Percentiles rank a stretch among this genome's conserved stretches.
These are phyloP conservation scores for Daldinia sp. DNA, from an alignment of 2,329 filamentous ascomycete species.

Conservation along the genomic window DNA sequence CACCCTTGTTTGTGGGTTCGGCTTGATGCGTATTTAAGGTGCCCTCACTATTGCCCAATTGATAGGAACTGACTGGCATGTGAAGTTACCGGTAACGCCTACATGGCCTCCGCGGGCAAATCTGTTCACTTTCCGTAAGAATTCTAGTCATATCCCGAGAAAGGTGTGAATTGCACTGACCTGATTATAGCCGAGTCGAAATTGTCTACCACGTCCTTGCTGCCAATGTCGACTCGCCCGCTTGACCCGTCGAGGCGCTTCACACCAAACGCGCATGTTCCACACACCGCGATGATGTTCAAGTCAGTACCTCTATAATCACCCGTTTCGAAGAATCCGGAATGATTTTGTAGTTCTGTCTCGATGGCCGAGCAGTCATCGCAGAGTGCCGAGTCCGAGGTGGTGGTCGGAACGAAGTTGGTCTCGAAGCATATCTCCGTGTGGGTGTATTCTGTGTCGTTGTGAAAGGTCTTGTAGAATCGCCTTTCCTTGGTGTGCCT, in stretches of 20 bases:
- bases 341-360: conserved; percentile 10
- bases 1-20: neutral
- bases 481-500: conserved; percentile 18
- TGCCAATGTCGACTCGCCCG: conserved; percentile 31
- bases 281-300: conserved; percentile 26
- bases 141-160: neutral
- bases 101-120: conserved; percentile 31
- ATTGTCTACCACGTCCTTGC: conserved; percentile 37
- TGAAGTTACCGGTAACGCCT: conserved; percentile 33
- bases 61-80: conserved; percentile 30
- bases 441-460: conserved; percentile 15
- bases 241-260: conserved; percentile 27
- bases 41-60: conserved; percentile 35
- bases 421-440: conserved; percentile 39
- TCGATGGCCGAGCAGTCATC: conserved; percentile 30
- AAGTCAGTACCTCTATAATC: conserved; percentile 18
- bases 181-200: conserved; percentile 29
- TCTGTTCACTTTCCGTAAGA: conserved; percentile 5
- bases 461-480: conserved; percentile 33
- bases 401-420: conserved; percentile 30
- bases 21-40: neutral
- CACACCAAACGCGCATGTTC: conserved; percentile 37
- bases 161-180: neutral
- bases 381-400: conserved; percentile 26
- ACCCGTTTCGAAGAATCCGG: conserved; percentile 36